Evolutionary conservation across 352 stramenopile genomes (phyloP).

Genomic region (Hyaloperonospora arabidopsidis): DNA sequence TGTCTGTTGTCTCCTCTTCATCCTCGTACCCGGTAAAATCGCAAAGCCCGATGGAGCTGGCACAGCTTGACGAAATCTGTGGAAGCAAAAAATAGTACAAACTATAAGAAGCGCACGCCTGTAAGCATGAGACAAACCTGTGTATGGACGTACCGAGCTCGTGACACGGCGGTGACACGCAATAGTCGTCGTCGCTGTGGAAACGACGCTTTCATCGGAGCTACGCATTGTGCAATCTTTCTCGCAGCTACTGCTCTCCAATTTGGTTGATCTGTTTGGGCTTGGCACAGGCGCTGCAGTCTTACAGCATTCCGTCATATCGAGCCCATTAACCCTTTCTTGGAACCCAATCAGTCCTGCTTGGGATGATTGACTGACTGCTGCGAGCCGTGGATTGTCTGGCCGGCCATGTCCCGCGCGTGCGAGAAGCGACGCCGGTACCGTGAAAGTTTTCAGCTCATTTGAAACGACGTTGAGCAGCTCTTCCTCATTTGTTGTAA

Average conservation of each 20-base stretch:
- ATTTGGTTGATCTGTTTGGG: constrained; percentile 1
- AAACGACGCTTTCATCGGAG: constrained; percentile 49
- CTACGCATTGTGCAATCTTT: constrained; percentile 30
- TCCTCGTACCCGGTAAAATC: constrained; percentile 58
- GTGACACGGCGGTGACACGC: constrained; percentile 49
- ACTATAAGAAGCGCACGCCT: not conserved
- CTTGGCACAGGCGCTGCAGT: constrained; percentile 14
- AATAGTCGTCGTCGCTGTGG: constrained; percentile 47
- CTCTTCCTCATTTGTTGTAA: not conserved
- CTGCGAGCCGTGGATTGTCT: constrained; percentile 35
- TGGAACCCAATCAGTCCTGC: constrained; percentile 30
- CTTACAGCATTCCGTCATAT: constrained; percentile 12
- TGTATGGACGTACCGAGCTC: constrained; percentile 38
- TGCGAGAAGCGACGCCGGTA: constrained; percentile 36
- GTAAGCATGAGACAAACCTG: not conserved
- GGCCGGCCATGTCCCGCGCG: constrained; percentile 32
- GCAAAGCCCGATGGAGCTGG: constrained; percentile 36
- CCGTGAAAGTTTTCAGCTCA: constrained; percentile 14
- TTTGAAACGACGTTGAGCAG: constrained; percentile 18
- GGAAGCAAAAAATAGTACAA: constrained; percentile 2
- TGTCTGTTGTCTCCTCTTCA: constrained; percentile 28
- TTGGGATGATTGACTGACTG: constrained; percentile 41
- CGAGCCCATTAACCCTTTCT: constrained; percentile 2
- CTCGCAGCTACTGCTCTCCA: constrained; percentile 6
- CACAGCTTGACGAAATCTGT: constrained; percentile 25